These are phyloP conservation scores for Microdochium trichocladiopsis DNA, from an alignment of 2,329 filamentous ascomycete genomes.

Conservation along the genomic window DNA sequence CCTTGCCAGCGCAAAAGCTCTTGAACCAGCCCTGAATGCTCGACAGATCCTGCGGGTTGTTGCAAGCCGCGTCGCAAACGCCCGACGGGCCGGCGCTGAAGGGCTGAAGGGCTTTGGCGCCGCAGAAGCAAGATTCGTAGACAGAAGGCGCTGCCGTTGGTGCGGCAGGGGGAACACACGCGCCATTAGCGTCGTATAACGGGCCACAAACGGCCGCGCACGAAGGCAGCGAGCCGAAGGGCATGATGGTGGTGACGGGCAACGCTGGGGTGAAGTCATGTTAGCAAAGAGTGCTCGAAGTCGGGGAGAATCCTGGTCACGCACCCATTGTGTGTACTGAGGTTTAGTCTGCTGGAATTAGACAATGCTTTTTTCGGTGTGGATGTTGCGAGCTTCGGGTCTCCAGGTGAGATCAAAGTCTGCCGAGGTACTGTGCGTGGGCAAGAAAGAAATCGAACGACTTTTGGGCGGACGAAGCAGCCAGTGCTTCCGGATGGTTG, in stretches of 20 bases:
- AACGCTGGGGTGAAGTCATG: constrained; percentile 3
- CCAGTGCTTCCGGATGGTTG: not conserved
- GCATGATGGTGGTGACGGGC: constrained; percentile 43
- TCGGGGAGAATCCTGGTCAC: not conserved
- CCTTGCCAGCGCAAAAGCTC: constrained; percentile 49
- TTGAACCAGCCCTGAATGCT: constrained; percentile 66
- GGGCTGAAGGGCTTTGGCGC: constrained; percentile 47
- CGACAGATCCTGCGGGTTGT: constrained; percentile 37
- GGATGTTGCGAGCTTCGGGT: too few species aligned
- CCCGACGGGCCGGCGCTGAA: constrained; percentile 50
- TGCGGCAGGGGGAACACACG: constrained; percentile 56
- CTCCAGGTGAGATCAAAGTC: too few species aligned
- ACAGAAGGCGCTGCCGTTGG: constrained; percentile 38
- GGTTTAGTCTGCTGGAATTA: too few species aligned
- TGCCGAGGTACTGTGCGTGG: not conserved
- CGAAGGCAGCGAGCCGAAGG: constrained; percentile 50
- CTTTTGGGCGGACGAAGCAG: not conserved
- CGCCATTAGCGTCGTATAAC: constrained; percentile 64
- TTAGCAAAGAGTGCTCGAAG: constrained; percentile 1
- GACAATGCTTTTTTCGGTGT: too few species aligned
- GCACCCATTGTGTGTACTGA: constrained; percentile 1
- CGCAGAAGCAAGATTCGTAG: constrained; percentile 70
- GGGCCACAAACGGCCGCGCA: constrained; percentile 54
- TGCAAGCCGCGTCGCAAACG: constrained; percentile 57
- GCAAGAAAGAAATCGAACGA: not conserved